These are phyloP conservation scores for Cyberlindnera saturnus DNA, from an alignment of 805 yeast genomes.

Conservation along the genomic window DNA sequence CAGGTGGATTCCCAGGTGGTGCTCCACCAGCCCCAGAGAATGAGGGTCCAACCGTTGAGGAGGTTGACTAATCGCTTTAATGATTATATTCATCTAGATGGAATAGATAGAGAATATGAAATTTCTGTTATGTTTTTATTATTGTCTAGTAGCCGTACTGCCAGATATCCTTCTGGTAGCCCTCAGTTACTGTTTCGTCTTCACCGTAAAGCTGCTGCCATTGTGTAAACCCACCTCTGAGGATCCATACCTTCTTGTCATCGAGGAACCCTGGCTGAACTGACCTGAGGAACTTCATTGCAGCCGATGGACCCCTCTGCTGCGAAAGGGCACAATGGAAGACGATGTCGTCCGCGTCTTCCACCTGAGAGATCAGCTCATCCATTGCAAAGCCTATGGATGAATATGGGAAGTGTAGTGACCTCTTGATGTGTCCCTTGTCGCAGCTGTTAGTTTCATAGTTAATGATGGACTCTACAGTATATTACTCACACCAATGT, in stretches of 20 bases:
- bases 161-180: conserved; percentile 42
- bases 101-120: neutral
- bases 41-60: conserved; percentile 70
- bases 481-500: conserved; percentile 49
- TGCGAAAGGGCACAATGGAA: conserved; percentile 92
- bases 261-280: conserved; percentile 21
- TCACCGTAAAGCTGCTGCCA: conserved; percentile 80
- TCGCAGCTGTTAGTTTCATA: conserved; percentile 16
- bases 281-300: conserved; percentile 47
- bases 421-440: conserved; percentile 53
- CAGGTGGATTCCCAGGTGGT: conserved; percentile 51
- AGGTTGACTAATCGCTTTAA: conserved; percentile 48
- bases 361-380: conserved; percentile 10
- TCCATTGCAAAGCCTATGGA: conserved; percentile 32
- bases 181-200: conserved; percentile 59
- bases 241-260: conserved; percentile 53
- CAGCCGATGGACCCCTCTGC: conserved; percentile 86
- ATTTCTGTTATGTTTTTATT: neutral
- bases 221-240: conserved; percentile 76
- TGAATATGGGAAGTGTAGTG: conserved; percentile 49
- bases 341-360: conserved; percentile 45
- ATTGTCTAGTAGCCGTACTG: conserved; percentile 5
- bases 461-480: no score
- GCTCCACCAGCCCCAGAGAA: conserved; percentile 42
- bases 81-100: neutral